Percentiles rank a stretch among this genome's conserved stretches.
These are phyloP conservation scores for Boletus sp. DNA, from an alignment of 768 basidiomycete species.

Conservation along the genomic window DNA sequence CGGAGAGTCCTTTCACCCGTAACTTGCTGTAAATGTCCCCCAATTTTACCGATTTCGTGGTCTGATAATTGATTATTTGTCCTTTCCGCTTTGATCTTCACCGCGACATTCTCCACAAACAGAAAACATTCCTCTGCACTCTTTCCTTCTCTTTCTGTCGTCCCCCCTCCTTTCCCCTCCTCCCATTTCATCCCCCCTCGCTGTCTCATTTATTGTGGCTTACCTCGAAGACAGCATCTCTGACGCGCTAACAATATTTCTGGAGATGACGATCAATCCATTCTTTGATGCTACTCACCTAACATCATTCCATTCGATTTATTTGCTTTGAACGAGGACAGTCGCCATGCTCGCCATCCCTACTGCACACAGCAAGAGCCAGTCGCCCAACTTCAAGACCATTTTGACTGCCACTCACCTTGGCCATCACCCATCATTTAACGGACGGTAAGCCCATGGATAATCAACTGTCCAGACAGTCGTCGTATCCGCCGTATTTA, in stretches of 20 bases:
- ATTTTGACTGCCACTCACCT: background rate
- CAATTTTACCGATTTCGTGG: background rate
- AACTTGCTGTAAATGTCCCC: background rate
- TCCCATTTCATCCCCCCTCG: background rate
- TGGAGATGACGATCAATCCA: background rate
- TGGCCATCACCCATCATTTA: background rate
- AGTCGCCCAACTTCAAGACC: background rate
- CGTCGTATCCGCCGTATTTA: background rate
- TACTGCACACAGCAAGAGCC: background rate
- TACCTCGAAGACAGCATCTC: background rate
- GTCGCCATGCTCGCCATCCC: background rate
- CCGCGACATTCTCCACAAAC: conserved; percentile 10
- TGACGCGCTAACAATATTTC: background rate
- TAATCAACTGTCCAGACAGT: too few relatives aligned
- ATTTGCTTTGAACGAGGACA: background rate
- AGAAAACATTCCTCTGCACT: background rate
- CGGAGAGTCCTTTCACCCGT: background rate
- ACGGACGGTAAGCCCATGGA: background rate
- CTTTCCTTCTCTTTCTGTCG: background rate
- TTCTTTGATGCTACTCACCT: conserved; percentile 7
- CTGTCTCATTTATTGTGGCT: background rate
- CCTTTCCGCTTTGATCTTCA: conserved; percentile 11
- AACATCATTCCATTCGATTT: background rate
- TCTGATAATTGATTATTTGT: conserved; percentile 12
- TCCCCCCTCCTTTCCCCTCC: background rate